Evolutionary conservation across 768 basidiomycete genomes (phyloP).

Genomic region (Amanita subjunquillea): DNA sequence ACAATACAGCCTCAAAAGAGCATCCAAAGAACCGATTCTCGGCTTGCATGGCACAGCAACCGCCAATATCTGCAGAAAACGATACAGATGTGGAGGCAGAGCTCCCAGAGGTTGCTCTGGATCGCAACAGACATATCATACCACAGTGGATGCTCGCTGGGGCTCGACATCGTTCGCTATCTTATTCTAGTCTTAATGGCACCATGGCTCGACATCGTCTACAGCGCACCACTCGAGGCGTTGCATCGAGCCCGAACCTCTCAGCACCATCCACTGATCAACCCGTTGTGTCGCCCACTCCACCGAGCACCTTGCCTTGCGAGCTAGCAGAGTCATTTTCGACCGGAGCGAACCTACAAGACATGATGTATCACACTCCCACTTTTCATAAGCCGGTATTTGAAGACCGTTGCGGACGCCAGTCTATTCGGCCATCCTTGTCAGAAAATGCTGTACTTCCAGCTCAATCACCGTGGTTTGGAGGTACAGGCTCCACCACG

Average conservation of each 20-base stretch:
- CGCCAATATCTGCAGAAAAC: slow-evolving; percentile 14
- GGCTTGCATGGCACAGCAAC: slow-evolving; percentile 5
- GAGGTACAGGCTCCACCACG: slow-evolving; percentile 84
- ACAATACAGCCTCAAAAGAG: not conserved
- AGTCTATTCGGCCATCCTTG: slow-evolving; percentile 27
- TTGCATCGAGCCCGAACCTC: slow-evolving; percentile 67
- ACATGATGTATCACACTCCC: not conserved
- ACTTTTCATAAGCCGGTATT: slow-evolving; percentile 8
- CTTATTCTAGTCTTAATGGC: slow-evolving; percentile 34
- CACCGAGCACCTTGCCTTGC: slow-evolving; percentile 17
- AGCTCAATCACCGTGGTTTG: slow-evolving; percentile 50
- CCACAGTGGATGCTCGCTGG: slow-evolving; percentile 81
- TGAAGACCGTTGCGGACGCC: slow-evolving; percentile 20
- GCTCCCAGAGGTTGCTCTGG: slow-evolving; percentile 89
- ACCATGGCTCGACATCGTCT: slow-evolving; percentile 25
- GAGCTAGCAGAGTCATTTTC: not conserved
- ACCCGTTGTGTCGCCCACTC: not conserved
- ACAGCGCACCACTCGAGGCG: slow-evolving; percentile 33
- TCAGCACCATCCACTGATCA: slow-evolving; percentile 11
- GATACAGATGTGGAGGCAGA: slow-evolving; percentile 60
- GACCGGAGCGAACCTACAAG: not conserved
- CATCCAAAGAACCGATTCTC: not conserved
- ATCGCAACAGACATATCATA: slow-evolving; percentile 90
- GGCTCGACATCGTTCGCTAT: slow-evolving; percentile 36
- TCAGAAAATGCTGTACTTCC: slow-evolving; percentile 28